phyloP scores from a whole-genome alignment of 371 early-diverging fungal genomes.

The Lichtheimia ramosa region DNA sequence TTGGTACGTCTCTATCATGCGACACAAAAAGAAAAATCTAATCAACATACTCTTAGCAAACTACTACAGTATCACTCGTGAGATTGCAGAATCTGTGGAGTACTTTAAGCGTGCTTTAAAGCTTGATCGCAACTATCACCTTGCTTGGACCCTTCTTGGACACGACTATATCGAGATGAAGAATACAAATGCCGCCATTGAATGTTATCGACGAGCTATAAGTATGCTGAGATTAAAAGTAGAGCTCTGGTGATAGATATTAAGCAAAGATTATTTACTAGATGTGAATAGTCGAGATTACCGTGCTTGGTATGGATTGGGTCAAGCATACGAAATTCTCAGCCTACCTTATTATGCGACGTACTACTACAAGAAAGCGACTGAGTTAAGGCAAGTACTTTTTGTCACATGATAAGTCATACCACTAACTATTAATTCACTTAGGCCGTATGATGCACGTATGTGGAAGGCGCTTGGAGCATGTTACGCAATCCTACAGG shows the following conservation, averaged over 20 bases:
- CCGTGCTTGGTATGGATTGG: conserved; percentile 93
- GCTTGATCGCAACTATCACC: conserved; percentile 73
- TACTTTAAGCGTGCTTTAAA: conserved; percentile 85
- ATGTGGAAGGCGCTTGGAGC: conserved; percentile 80
- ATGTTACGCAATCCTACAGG: conserved; percentile 61
- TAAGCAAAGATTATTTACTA: conserved; percentile 12
- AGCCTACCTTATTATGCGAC: conserved; percentile 79
- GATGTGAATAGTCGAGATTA: conserved; percentile 85
- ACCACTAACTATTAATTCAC: background rate
- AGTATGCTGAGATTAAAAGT: conserved; percentile 38
- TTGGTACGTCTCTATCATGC: conserved; percentile 51
- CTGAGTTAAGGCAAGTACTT: conserved; percentile 55
- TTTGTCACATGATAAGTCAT: background rate
- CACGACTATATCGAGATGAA: conserved; percentile 95
- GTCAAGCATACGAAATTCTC: conserved; percentile 88
- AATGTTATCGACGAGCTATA: conserved; percentile 84
- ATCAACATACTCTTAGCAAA: conserved; percentile 60
- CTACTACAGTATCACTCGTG: conserved; percentile 79
- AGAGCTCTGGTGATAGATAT: background rate
- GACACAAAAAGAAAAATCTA: background rate
- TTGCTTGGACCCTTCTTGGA: conserved; percentile 93
- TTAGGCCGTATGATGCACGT: conserved; percentile 73
- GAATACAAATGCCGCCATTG: conserved; percentile 85
- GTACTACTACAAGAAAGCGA: conserved; percentile 83
- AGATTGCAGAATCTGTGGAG: conserved; percentile 84